Percentiles rank a stretch among this genome's conserved stretches.
Conservation (phyloP, 2,329 filamentous ascomycete species). For the Pseudogymnoascus sp. region DNA sequence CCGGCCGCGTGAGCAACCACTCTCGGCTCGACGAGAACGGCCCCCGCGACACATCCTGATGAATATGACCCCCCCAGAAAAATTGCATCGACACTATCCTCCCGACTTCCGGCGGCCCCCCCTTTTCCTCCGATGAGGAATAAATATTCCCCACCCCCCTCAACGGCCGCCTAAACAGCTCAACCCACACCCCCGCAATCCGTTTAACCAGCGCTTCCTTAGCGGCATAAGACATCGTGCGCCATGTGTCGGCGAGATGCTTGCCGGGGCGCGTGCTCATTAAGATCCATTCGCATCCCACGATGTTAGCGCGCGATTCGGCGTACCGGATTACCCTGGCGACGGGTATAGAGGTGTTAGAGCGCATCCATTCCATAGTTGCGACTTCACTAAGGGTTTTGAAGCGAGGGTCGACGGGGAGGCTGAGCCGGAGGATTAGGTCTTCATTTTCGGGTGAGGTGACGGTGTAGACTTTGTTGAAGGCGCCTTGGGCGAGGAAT, state of each 20-base stretch:
- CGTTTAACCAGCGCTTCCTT: slow-evolving; percentile 29
- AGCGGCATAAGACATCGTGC: slow-evolving; percentile 27
- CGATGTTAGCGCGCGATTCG: slow-evolving; percentile 27
- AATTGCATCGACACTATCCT: slow-evolving; percentile 30
- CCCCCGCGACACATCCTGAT: slow-evolving; percentile 31
- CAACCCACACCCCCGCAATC: slow-evolving; percentile 28
- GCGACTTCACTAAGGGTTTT: slow-evolving; percentile 35
- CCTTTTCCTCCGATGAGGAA: not conserved
- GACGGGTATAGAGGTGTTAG: slow-evolving; percentile 29
- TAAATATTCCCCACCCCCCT: slow-evolving; percentile 20
- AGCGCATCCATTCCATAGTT: slow-evolving; percentile 30
- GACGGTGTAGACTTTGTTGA: slow-evolving; percentile 29
- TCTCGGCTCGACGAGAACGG: slow-evolving; percentile 34
- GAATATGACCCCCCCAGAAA: slow-evolving; percentile 28
- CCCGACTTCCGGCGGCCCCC: slow-evolving; percentile 10
- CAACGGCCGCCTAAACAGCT: slow-evolving; percentile 23
- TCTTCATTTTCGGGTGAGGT: slow-evolving; percentile 21
- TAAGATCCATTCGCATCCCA: slow-evolving; percentile 37
- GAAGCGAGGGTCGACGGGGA: slow-evolving; percentile 31
- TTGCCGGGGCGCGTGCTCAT: slow-evolving; percentile 26
- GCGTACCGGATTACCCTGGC: slow-evolving; percentile 31
- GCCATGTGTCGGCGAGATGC: slow-evolving; percentile 25
- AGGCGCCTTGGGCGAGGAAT: slow-evolving; percentile 24
- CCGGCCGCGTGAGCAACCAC: slow-evolving; percentile 31
- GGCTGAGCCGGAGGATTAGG: slow-evolving; percentile 30